phyloP scores from a whole-genome alignment of 306 rosid genomes.

The Citrullus mucosospermus region DNA sequence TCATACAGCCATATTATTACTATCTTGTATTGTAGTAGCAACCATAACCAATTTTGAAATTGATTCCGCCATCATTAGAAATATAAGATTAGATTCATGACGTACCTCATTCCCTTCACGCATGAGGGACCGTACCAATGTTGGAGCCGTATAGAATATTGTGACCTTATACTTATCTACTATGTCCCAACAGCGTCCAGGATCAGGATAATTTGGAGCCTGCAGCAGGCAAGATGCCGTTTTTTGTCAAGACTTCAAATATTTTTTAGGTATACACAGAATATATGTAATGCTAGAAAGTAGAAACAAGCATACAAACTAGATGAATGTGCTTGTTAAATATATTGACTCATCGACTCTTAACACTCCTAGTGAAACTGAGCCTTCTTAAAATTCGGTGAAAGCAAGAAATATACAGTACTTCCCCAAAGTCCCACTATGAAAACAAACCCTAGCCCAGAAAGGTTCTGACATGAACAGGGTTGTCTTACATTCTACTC shows the following conservation, averaged over 20 bases:
- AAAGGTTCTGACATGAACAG: not conserved
- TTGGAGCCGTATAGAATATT: slow-evolving; percentile 95
- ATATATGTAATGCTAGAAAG: not conserved
- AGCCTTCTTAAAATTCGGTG: not conserved
- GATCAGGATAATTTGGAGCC: slow-evolving; percentile 92
- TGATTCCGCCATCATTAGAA: not conserved
- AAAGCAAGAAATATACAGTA: not conserved
- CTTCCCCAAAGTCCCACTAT: not conserved
- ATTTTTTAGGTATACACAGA: not conserved
- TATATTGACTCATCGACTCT: not conserved
- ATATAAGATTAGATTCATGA: not conserved
- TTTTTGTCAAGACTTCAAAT: not conserved
- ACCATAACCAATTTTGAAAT: not conserved
- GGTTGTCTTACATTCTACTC: not conserved
- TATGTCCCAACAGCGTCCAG: slow-evolving; percentile 96
- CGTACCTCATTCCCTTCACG: slow-evolving; percentile 65
- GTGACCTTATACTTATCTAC: slow-evolving; percentile 91
- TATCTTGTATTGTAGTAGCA: not conserved
- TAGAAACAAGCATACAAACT: not conserved
- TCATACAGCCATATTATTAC: too few species aligned
- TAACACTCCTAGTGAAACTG: not conserved
- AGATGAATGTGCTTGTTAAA: not conserved
- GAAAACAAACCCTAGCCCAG: not conserved
- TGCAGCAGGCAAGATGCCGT: slow-evolving; percentile 21
- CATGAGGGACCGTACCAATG: slow-evolving; percentile 98